Evolutionary conservation across 1,284 basidiomycete species (phyloP).

Genomic region (Fereydounia khargensis): DNA sequence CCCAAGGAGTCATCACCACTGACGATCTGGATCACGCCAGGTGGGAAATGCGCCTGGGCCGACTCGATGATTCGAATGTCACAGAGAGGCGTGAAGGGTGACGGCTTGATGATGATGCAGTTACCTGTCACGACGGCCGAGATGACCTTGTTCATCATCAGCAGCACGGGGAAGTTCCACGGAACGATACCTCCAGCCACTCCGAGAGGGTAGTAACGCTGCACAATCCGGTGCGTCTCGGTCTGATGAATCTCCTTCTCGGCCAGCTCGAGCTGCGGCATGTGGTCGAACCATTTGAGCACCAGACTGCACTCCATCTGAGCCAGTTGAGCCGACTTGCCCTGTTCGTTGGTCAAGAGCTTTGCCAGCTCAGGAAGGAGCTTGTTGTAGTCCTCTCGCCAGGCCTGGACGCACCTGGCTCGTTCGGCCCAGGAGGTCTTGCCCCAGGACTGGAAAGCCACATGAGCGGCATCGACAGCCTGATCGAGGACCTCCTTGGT

Average conservation of each 20-base stretch:
- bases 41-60: conserved; percentile 29
- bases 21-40: conserved; percentile 30
- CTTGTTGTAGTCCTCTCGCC: conserved; percentile 18
- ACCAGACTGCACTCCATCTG: conserved; percentile 12
- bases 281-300: conserved; percentile 22
- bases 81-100: conserved; percentile 33
- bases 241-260: conserved; percentile 18
- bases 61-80: conserved; percentile 27
- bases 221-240: conserved; percentile 10
- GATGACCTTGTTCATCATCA: conserved; percentile 28
- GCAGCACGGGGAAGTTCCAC: conserved; percentile 35
- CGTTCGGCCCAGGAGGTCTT: conserved; percentile 27
- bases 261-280: conserved; percentile 13
- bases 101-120: conserved; percentile 36
- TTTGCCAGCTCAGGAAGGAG: conserved; percentile 16
- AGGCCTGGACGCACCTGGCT: conserved; percentile 12
- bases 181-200: conserved; percentile 31
- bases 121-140: conserved; percentile 32
- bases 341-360: conserved; percentile 32
- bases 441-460: conserved; percentile 20
- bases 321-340: conserved; percentile 11
- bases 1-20: conserved; percentile 27
- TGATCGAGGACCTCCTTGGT: conserved; percentile 13
- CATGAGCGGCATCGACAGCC: conserved; percentile 24
- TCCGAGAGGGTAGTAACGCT: conserved; percentile 20